Conservation (phyloP, 106 monocot species). For the Dendrobium chrysotoxum region DNA sequence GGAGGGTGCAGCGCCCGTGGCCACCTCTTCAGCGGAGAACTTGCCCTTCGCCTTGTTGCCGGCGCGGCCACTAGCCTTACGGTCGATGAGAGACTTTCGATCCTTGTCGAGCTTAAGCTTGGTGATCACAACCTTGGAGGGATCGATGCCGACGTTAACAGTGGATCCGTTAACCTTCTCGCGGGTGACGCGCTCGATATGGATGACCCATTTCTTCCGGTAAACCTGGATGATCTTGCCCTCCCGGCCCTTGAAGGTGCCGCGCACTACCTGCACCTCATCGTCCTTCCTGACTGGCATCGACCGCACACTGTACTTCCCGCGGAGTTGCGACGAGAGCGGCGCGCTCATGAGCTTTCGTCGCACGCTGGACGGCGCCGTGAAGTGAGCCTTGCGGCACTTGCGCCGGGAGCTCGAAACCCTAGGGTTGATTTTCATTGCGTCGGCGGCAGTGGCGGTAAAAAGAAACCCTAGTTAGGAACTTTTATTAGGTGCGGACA, state of each 20-base stretch:
- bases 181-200: conserved; percentile 40
- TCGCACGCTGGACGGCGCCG: conserved; percentile 42
- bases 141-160: conserved; percentile 37
- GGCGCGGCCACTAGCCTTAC: conserved; percentile 33
- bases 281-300: conserved; percentile 28
- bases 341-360: conserved; percentile 46
- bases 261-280: conserved; percentile 43
- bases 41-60: conserved; percentile 53
- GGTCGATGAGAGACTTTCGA: conserved; percentile 32
- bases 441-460: too few species aligned
- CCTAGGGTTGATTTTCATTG: conserved; percentile 43
- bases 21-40: conserved; percentile 47
- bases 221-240: conserved; percentile 54
- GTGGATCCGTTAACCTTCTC: conserved; percentile 54
- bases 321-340: conserved; percentile 25
- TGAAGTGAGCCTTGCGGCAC: conserved; percentile 48
- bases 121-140: conserved; percentile 43
- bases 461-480: too few species aligned
- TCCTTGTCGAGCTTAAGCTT: conserved; percentile 58
- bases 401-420: conserved; percentile 48
- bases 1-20: conserved; percentile 16
- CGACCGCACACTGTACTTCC: conserved; percentile 31
- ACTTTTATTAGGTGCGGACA: too few species aligned
- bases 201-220: conserved; percentile 46
- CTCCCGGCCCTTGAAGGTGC: conserved; percentile 47